phyloP scores from a whole-genome alignment of 1,284 basidiomycete species.

The Volvariella volvacea region DNA sequence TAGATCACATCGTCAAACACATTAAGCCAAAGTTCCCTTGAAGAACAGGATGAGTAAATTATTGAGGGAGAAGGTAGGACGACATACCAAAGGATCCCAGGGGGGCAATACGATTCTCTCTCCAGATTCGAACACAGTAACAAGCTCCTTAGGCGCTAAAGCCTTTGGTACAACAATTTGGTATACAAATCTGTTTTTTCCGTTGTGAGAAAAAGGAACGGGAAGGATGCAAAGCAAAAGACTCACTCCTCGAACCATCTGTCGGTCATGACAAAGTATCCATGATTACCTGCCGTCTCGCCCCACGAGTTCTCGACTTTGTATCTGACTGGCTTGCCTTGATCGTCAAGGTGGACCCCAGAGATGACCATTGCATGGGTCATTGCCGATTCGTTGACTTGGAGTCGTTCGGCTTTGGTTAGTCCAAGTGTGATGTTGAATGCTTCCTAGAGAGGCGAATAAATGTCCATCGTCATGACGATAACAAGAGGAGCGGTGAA shows the following conservation, averaged over 20 bases:
- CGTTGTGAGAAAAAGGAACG: not conserved
- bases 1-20: too few species aligned
- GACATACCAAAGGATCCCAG: conserved; percentile 87
- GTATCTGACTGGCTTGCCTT: conserved; percentile 78
- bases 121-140: conserved; percentile 70
- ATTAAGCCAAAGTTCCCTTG: too few species aligned
- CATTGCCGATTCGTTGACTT: conserved; percentile 81
- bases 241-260: conserved; percentile 88
- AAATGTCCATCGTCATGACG: conserved; percentile 8
- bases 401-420: conserved; percentile 82
- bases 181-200: conserved; percentile 61
- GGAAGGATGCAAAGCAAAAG: conserved; percentile 2
- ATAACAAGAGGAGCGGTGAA: not conserved
- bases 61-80: not conserved
- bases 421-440: conserved; percentile 55
- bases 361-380: conserved; percentile 94
- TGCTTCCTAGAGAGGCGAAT: conserved; percentile 31
- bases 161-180: conserved; percentile 83
- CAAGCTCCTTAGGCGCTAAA: conserved; percentile 73
- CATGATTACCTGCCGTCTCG: conserved; percentile 73
- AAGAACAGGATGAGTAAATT: too few species aligned
- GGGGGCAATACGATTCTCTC: conserved; percentile 64
- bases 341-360: conserved; percentile 79
- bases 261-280: conserved; percentile 90
- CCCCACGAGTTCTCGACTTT: conserved; percentile 98